These are phyloP conservation scores for Tetragonia tetragonoides DNA, from an alignment of 148 eudicot species.

Conservation along the genomic window DNA sequence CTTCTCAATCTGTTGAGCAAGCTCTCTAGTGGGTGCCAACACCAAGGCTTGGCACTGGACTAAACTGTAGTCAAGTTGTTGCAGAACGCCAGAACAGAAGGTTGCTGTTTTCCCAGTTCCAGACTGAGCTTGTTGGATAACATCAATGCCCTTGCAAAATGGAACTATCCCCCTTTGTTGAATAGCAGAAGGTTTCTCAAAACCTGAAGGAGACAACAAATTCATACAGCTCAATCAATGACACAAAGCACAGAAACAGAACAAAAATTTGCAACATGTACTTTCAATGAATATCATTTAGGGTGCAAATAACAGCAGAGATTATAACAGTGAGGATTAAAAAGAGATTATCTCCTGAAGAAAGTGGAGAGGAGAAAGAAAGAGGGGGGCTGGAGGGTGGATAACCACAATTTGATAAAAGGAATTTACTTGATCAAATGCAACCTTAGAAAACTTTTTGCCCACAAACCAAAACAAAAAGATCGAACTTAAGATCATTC, in stretches of 20 bases:
- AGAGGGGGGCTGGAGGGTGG: neutral
- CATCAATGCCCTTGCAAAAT: slow-evolving; percentile 49
- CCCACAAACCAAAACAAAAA: neutral
- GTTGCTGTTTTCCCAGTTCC: slow-evolving; percentile 55
- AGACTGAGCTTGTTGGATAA: slow-evolving; percentile 49
- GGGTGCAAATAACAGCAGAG: neutral
- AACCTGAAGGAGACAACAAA: slow-evolving; percentile 25
- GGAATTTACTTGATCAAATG: neutral
- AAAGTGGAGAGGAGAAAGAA: neutral
- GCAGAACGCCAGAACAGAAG: slow-evolving; percentile 47
- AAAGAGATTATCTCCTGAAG: no score
- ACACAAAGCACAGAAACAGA: neutral
- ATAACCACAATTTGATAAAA: neutral
- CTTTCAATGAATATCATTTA: neutral
- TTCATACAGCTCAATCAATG: neutral
- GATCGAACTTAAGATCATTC: neutral
- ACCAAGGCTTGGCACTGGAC: slow-evolving; percentile 53
- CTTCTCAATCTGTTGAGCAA: slow-evolving; percentile 52
- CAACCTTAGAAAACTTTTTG: neutral
- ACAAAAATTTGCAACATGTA: neutral
- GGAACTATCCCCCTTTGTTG: slow-evolving; percentile 56
- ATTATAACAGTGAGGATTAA: neutral
- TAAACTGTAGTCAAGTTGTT: slow-evolving; percentile 40
- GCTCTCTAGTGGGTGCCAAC: slow-evolving; percentile 50
- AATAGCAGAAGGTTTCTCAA: slow-evolving; percentile 51